Conservation (phyloP, 208 protist genomes). For the Trypanosoma congolense region DNA sequence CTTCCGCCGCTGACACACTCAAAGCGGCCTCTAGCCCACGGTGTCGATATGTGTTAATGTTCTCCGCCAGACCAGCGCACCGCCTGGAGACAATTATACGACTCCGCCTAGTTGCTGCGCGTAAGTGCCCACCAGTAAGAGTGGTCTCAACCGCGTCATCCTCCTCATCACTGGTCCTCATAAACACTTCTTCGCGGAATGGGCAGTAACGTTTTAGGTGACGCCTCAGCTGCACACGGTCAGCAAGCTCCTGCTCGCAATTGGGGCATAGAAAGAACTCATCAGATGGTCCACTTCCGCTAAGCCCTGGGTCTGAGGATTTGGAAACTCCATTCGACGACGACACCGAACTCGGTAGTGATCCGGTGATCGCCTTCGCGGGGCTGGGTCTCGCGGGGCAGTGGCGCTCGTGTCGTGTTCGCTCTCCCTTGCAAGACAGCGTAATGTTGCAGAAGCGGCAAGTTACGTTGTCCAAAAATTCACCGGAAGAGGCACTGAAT, state of each 20-base stretch:
- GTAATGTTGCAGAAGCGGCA: conserved; percentile 26
- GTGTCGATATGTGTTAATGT: no score
- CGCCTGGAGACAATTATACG: conserved; percentile 26
- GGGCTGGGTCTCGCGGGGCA: conserved; percentile 19
- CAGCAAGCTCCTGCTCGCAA: conserved; percentile 70
- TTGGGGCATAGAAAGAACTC: conserved; percentile 38
- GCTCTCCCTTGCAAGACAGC: conserved; percentile 37
- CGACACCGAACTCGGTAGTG: no score
- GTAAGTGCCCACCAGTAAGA: background rate
- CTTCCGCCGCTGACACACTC: background rate
- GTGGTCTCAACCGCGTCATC: conserved; percentile 2
- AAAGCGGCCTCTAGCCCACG: background rate
- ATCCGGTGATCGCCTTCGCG: conserved; percentile 1
- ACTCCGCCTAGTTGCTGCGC: conserved; percentile 9
- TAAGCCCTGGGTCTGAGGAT: no score
- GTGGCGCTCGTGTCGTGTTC: conserved; percentile 32
- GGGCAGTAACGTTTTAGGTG: conserved; percentile 74
- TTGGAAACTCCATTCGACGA: no score
- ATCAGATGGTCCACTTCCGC: background rate
- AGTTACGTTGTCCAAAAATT: background rate
- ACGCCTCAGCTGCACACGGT: conserved; percentile 47
- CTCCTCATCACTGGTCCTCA: conserved; percentile 7
- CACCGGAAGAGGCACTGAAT: background rate
- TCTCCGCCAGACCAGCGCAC: background rate
- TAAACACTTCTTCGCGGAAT: conserved; percentile 69